Base-by-base conservation (phyloP, 768 basidiomycete genomes). In the Russula foetens region DNA sequence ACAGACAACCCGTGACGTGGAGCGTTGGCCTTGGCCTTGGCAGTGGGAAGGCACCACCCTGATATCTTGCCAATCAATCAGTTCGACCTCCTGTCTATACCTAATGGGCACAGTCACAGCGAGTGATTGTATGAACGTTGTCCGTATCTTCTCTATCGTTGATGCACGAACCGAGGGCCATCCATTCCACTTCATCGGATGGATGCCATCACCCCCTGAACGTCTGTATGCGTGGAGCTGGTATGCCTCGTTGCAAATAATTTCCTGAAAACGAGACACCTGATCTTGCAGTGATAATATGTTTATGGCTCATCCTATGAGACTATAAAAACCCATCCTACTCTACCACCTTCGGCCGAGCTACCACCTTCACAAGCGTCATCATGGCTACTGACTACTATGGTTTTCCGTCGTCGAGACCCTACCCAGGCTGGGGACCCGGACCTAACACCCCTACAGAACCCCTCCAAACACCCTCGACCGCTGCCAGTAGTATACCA, bases 371-470 rank as follows among this genome's bases (percentile, higher is more conserved):
- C 38, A n/a, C 60, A 45, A 49, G 23, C 21, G 56, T 38, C 15
- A 62, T 11, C 35, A 62, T 62, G 60, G 24, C 43, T 19, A 24
- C 51, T 23, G 43, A 58, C 51, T 62, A 62, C 47, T 28, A n/a
- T n/a, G n/a, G 35, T 9, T 9, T 11, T 6, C 51, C 29, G 28
- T 28, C 52, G 19, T 39, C 61, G 14, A 58, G 38, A 9, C 56
- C 61, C 49, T 57, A 57, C 23, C 4, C 55, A 46, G n/a, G n/a
- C n/a, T n/a, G n/a, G n/a, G n/a, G n/a, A 49, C 44, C 26, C 21
- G 21, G 19, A 21, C 29, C 26, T 29, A 31, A n/a, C 43, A 1
- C 35, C n/a, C 45, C 56, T 48, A 21, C 44, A n/a, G 60, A 62
- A n/a, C n/a, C n/a, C n/a, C n/a, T 0, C 35, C 55, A 50, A 24